Evolutionary conservation across 352 stramenopile genomes (phyloP), one percentile per base, ranked within the genome.

Genomic region (Globisporangium megalacanthum): DNA sequence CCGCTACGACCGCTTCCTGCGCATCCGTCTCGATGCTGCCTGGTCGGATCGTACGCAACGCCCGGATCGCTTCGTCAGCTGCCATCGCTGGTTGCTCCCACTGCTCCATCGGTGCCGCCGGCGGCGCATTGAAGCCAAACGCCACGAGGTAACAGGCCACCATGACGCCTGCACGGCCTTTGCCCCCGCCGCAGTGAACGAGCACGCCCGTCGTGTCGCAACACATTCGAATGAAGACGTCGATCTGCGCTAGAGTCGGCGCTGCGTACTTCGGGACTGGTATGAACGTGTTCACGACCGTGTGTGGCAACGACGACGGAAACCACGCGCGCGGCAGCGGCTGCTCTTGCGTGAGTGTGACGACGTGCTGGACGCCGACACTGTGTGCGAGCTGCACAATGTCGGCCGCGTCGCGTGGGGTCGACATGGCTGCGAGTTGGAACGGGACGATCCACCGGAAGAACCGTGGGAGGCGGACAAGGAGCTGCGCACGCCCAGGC

Each of bases 141-240:
- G 75, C 77, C 2, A 86, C 75, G 17, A 88, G 51, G 59, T 88
- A 88, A 39, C 75, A 88, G 20, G 77, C 77, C 17, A 86, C 49
- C 71, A 89, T 80, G n/a, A 75, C 76, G 22, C 79, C 76, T 8
- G 76, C 74, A 2, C 79, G 73, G 0, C 79, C 79, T 60, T 87
- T 89, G 49, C 79, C 79, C 29, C 79, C 79, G 29, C 76, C 76
- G 52, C 79, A 89, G 45, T 89, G 79, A 6, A 87, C 75, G 15
- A 89, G 65, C 9, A 89, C 69, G 33, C 41, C 41, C 1, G 41
- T 25, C 17, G 41, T 22, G 6, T 33, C 48, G 53, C 67, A 70
- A 42, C 71, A 83, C 9, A 79, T 45, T 1, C 22, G 37, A 56
- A 88, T 81, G 62, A 89, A 87, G 29, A 83, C 41, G 42, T 86